Conservation (phyloP, 2,329 filamentous ascomycete species). For the Elsinoe arachidis region DNA sequence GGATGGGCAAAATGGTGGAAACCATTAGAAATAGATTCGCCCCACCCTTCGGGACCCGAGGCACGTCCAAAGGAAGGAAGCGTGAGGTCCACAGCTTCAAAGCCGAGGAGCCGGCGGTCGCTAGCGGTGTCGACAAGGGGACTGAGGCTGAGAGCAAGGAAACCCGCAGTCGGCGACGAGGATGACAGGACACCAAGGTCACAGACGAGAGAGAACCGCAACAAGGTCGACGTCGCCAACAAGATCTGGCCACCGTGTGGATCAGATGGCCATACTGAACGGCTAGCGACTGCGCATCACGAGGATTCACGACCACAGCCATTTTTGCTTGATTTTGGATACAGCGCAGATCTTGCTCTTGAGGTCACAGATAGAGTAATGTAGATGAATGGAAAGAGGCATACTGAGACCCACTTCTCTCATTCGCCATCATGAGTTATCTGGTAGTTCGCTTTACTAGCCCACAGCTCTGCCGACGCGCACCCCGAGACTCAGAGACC, state of each 20-base stretch:
- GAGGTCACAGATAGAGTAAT: slow-evolving; percentile 5
- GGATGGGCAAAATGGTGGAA: slow-evolving; percentile 81
- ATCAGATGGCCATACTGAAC: background rate
- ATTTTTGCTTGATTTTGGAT: background rate
- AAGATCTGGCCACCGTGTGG: too few species aligned
- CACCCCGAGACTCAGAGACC: too few species aligned
- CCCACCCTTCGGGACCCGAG: slow-evolving; percentile 42
- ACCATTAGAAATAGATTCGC: slow-evolving; percentile 70
- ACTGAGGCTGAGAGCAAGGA: slow-evolving; percentile 20
- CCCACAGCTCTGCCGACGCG: too few species aligned
- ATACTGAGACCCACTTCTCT: too few species aligned
- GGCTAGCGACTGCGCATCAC: background rate
- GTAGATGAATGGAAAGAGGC: background rate
- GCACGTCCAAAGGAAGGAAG: slow-evolving; percentile 22
- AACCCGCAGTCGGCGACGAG: slow-evolving; percentile 12
- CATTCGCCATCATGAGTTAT: too few species aligned
- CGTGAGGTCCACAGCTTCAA: slow-evolving; percentile 15
- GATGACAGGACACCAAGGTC: background rate
- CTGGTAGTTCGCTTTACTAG: too few species aligned
- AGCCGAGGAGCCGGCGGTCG: slow-evolving; percentile 19
- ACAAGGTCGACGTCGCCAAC: background rate
- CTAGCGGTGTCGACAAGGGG: slow-evolving; percentile 21
- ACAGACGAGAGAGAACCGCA: background rate
- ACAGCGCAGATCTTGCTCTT: background rate
- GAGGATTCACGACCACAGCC: background rate